Percentiles rank a stretch among this genome's conserved stretches.
These are phyloP conservation scores for Colletotrichum chlorophyti DNA, from an alignment of 2,329 filamentous ascomycete genomes.

Conservation along the genomic window DNA sequence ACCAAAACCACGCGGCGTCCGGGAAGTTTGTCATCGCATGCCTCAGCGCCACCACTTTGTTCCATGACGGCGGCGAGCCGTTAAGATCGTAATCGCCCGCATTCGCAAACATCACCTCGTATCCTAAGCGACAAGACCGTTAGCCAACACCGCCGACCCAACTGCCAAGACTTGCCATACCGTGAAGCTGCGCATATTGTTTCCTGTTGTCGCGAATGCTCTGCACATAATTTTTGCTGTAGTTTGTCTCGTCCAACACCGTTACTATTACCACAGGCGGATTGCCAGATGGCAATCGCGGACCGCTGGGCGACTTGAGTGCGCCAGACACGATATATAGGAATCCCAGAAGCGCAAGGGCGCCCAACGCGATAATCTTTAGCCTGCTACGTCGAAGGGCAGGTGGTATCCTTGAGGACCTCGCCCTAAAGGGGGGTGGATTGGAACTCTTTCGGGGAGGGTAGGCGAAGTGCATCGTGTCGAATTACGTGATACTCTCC, in stretches of 20 bases:
- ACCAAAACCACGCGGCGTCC: constrained; percentile 83
- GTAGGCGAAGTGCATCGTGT: constrained; percentile 86
- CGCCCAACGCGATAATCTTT: constrained; percentile 62
- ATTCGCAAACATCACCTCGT: constrained; percentile 82
- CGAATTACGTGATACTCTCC: constrained; percentile 1
- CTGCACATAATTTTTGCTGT: constrained; percentile 71
- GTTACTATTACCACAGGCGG: constrained; percentile 82
- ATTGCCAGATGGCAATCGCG: constrained; percentile 55
- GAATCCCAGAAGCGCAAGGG: constrained; percentile 61
- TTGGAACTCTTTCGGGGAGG: constrained; percentile 85
- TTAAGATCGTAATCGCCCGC: constrained; percentile 77
- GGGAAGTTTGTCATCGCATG: constrained; percentile 86
- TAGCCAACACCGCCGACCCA: constrained; percentile 7
- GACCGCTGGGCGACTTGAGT: constrained; percentile 12
- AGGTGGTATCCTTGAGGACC: constrained; percentile 57
- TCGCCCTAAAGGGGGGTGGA: constrained; percentile 72
- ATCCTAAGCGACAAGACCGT: constrained; percentile 65
- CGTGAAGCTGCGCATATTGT: constrained; percentile 85
- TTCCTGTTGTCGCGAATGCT: constrained; percentile 82
- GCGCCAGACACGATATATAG: constrained; percentile 63
- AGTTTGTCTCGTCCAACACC: constrained; percentile 72
- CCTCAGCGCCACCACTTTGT: constrained; percentile 82
- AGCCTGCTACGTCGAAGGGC: constrained; percentile 67
- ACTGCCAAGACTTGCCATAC: constrained; percentile 55
- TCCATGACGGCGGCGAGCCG: constrained; percentile 69